A percentile compares a stretch with the other conserved stretches of the same genome.
phyloP scores from a whole-genome alignment of 106 monocot species.

The Allium cepa region DNA sequence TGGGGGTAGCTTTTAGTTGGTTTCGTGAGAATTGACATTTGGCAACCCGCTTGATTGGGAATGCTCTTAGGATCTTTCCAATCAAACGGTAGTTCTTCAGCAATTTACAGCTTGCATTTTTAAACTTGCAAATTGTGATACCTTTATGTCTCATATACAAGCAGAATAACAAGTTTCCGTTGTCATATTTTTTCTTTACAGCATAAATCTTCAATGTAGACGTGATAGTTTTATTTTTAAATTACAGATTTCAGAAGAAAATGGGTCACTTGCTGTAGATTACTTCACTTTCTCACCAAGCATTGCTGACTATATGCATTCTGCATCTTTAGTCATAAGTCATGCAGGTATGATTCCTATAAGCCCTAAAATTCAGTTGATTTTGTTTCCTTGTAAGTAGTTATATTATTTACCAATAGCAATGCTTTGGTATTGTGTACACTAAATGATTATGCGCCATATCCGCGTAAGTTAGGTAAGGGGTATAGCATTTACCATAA shows the following conservation, averaged over 20 bases:
- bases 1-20: too few relatives aligned
- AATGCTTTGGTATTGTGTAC: background rate
- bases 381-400: too few relatives aligned
- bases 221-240: background rate
- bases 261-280: slow-evolving; percentile 60
- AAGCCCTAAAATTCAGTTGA: background rate
- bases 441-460: background rate
- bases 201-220: too few relatives aligned
- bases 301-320: slow-evolving; percentile 59
- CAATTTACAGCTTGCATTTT: too few relatives aligned
- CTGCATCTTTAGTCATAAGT: slow-evolving; percentile 82
- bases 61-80: too few relatives aligned
- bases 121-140: too few relatives aligned
- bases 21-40: too few relatives aligned
- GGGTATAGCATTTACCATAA: background rate
- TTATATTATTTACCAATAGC: background rate
- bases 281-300: slow-evolving; percentile 91
- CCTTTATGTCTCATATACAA: too few relatives aligned
- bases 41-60: too few relatives aligned
- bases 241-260: slow-evolving; percentile 51
- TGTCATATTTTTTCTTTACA: too few relatives aligned
- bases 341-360: slow-evolving; percentile 62
- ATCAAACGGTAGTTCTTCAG: too few relatives aligned
- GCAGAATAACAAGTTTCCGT: too few relatives aligned
- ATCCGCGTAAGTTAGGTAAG: background rate